A percentile compares a stretch with the other conserved stretches of the same genome.
phyloP scores from a whole-genome alignment of 2,329 filamentous ascomycete genomes.

The Colletotrichum sojae region DNA sequence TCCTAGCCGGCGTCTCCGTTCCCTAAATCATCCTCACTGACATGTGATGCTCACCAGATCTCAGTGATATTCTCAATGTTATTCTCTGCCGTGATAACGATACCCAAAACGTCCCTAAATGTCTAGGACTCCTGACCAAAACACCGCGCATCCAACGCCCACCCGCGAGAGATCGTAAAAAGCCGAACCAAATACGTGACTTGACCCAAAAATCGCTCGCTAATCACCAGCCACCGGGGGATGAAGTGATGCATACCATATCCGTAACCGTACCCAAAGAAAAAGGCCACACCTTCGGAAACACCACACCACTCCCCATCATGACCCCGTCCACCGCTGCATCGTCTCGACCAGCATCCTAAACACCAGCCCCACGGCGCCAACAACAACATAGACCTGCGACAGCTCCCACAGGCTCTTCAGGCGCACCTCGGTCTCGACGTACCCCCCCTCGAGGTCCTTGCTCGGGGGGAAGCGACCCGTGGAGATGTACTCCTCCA shows the following conservation, averaged over 20 bases:
- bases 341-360: constrained; percentile 53
- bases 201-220: constrained; percentile 25
- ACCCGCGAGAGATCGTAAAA: no score
- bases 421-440: constrained; percentile 72
- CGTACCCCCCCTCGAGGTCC: constrained; percentile 58
- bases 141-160: background rate
- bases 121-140: background rate
- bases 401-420: constrained; percentile 68
- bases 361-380: constrained; percentile 58
- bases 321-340: background rate
- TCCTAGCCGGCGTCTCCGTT: background rate
- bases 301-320: background rate
- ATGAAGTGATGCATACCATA: constrained; percentile 3
- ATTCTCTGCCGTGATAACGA: background rate
- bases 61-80: background rate
- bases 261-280: constrained; percentile 2
- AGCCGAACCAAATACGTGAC: constrained; percentile 1
- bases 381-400: constrained; percentile 67
- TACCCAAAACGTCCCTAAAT: background rate
- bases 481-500: constrained; percentile 85
- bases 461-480: constrained; percentile 80
- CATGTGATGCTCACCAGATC: background rate
- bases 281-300: background rate
- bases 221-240: constrained; percentile 22
- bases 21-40: background rate